Conservation (phyloP, 768 basidiomycete genomes). For the Ramaria sp. region DNA sequence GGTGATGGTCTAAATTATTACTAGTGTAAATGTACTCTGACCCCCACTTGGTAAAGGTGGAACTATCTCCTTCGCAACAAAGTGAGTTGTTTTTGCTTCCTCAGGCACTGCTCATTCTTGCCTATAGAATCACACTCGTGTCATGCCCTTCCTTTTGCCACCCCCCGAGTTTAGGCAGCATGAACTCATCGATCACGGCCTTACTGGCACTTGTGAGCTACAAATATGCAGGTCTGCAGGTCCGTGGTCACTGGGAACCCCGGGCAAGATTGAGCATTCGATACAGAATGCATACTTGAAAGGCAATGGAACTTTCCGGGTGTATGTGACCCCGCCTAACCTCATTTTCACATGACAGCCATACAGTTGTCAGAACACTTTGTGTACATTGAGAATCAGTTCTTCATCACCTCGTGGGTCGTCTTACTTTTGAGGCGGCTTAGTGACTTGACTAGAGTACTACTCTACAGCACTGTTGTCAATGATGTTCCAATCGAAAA, state of each 20-base stretch:
- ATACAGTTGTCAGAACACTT: constrained; percentile 94
- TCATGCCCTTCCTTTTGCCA: constrained; percentile 90
- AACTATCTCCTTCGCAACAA: constrained; percentile 90
- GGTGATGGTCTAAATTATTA: constrained; percentile 32
- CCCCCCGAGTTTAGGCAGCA: constrained; percentile 82
- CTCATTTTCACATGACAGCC: constrained; percentile 34
- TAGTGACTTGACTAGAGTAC: constrained; percentile 6
- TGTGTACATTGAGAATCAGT: constrained; percentile 96
- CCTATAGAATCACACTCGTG: constrained; percentile 73
- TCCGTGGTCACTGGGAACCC: constrained; percentile 93
- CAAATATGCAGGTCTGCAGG: constrained; percentile 94
- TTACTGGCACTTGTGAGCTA: constrained; percentile 94
- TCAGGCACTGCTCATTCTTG: neutral
- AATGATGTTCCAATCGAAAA: constrained; percentile 87
- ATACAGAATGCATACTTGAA: constrained; percentile 92
- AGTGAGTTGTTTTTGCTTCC: constrained; percentile 30
- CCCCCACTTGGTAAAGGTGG: constrained; percentile 47
- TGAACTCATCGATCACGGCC: constrained; percentile 66
- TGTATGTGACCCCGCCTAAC: neutral
- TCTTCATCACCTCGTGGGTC: constrained; percentile 79
- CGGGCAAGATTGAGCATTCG: constrained; percentile 75
- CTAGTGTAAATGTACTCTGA: neutral
- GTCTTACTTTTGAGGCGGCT: neutral
- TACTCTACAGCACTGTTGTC: constrained; percentile 52
- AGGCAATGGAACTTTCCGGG: constrained; percentile 31